Conservation (phyloP, 768 basidiomycete genomes). For the Boletus reticuloceps region DNA sequence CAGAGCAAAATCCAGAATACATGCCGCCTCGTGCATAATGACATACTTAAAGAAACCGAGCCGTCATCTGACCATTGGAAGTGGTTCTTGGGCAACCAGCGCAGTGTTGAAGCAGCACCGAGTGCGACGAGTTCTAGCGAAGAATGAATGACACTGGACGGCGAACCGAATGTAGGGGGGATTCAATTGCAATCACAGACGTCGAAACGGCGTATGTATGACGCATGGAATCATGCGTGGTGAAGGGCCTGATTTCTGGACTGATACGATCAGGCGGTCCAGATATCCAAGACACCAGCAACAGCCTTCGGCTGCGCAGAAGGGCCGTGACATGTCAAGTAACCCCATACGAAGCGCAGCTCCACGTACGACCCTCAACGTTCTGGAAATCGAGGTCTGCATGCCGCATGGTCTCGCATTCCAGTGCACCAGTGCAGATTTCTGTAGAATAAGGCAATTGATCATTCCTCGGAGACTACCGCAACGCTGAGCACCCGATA, state of each 20-base stretch:
- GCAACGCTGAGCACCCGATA: slow-evolving; percentile 41
- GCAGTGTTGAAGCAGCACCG: slow-evolving; percentile 21
- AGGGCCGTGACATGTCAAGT: slow-evolving; percentile 10
- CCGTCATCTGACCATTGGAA: slow-evolving; percentile 9
- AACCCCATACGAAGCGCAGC: slow-evolving; percentile 24
- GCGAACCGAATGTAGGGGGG: slow-evolving; percentile 14
- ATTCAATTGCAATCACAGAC: slow-evolving; percentile 12
- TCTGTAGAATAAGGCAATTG: slow-evolving; percentile 34
- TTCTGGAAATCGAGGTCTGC: slow-evolving; percentile 47
- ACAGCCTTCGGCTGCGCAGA: slow-evolving; percentile 9
- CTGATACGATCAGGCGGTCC: slow-evolving; percentile 14
- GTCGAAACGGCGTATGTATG: slow-evolving; percentile 20
- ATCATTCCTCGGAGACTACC: slow-evolving; percentile 21
- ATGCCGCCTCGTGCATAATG: slow-evolving; percentile 17
- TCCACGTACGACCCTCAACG: slow-evolving; percentile 37
- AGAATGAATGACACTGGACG: slow-evolving; percentile 20
- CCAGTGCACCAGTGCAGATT: slow-evolving; percentile 41
- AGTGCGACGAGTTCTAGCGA: slow-evolving; percentile 12
- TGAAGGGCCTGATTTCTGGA: slow-evolving; percentile 32
- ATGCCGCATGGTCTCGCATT: slow-evolving; percentile 42
- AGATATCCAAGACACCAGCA: not conserved
- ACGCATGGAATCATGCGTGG: slow-evolving; percentile 23
- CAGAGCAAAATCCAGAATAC: slow-evolving; percentile 9
- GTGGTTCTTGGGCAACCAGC: slow-evolving; percentile 6
- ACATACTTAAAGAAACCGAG: slow-evolving; percentile 9